These are phyloP conservation scores for Trichosporon sp. DNA, from an alignment of 1,284 basidiomycete genomes.

Conservation along the genomic window DNA sequence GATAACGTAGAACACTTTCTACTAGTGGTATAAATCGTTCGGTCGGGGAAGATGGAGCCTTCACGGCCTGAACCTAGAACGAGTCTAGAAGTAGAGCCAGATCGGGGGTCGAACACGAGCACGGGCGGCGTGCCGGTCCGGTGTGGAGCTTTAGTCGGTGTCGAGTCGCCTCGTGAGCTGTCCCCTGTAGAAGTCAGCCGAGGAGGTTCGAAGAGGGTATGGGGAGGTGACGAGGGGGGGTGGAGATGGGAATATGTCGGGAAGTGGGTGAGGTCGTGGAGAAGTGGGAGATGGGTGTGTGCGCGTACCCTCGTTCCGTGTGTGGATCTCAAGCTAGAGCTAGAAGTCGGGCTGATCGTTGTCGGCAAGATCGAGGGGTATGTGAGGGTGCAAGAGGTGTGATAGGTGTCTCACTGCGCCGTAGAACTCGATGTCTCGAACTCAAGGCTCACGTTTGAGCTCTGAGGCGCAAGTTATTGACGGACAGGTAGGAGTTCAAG, in stretches of 20 bases:
- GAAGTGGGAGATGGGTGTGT: neutral
- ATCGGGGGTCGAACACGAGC: neutral
- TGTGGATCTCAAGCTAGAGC: neutral
- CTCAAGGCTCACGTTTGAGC: neutral
- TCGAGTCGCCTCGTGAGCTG: neutral
- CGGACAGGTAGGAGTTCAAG: neutral
- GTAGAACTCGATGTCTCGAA: neutral
- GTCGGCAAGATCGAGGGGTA: neutral
- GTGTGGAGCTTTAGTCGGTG: neutral
- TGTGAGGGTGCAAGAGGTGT: neutral
- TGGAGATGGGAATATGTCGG: neutral
- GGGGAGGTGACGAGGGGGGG: neutral
- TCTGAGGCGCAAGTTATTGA: neutral
- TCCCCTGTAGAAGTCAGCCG: neutral
- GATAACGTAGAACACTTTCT: constrained; percentile 10
- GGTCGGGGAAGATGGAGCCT: constrained; percentile 11
- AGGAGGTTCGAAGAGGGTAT: neutral
- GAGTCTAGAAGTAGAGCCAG: neutral
- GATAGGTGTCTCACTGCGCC: neutral
- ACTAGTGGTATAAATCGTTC: constrained; percentile 17
- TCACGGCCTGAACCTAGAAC: constrained; percentile 2
- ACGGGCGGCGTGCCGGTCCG: neutral
- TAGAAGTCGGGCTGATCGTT: neutral
- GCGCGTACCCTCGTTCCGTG: neutral
- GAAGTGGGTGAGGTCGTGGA: neutral